Evolutionary conservation across 495 filamentous ascomycete genomes (phyloP), one percentile per base, ranked within the genome.

Genomic region (Podospora pseudoanserina): DNA sequence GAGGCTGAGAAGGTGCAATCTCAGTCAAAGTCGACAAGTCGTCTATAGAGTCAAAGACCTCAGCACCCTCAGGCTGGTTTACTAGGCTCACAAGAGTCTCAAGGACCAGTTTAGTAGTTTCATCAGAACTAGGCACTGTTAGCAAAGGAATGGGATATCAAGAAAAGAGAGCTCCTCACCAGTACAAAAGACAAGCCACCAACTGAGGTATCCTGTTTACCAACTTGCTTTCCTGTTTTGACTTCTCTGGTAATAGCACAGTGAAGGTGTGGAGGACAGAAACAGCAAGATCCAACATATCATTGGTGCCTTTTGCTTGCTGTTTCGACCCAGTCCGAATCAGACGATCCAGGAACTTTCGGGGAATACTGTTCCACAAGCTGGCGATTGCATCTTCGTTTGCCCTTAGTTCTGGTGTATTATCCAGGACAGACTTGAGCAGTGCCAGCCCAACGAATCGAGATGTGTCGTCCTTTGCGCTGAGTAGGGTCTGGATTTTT

Each of bases 371-470:
- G 65, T 81, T 76, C 88, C 88, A 89, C 39, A 87, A 69, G 6
- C 69, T 62, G 54, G 65, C 58, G 0, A 83, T 74, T 27, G 65
- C 64, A 15, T 68, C 74, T 61, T 78, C 75, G 69, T 87, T 73
- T 56, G 74, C 68, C 67, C 77, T 68, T 32, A 85, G 74, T 28
- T 84, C 78, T 1, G 78, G 71, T 0, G 81, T 77, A 64, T 86
- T 88, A 72, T 88, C 87, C 2, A 90, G 77, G 4, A 89, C 74
- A 7, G 86, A 83, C 65, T 86, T 88, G 53, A 90, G 75, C 55
- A 90, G 76, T 0, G 88, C 85, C n/a, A 90, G 78, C 0, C 88
- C 88, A 53, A 90, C 87, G 64, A 91, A 89, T 61, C 86, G 83
- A 5, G 84, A 85, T 0, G 87, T 90, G 69, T 90, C 88, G 71